These are phyloP conservation scores for Fusarium verticillioides DNA, from an alignment of 2,329 filamentous ascomycete species.

Conservation along the genomic window DNA sequence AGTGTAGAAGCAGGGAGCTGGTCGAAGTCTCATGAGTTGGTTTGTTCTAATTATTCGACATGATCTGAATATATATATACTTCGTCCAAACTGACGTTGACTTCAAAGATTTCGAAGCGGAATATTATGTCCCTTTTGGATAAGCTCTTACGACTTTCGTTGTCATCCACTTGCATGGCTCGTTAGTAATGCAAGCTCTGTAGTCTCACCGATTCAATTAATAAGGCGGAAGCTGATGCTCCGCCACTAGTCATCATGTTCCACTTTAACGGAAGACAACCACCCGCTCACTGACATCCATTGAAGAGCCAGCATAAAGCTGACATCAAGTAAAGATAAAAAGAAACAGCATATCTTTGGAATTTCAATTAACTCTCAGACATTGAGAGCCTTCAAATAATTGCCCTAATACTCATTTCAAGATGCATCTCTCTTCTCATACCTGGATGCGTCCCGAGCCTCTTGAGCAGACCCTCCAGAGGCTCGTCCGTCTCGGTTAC, in stretches of 20 bases:
- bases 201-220: neutral
- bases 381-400: fast-evolving
- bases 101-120: neutral
- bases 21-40: neutral
- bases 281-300: neutral
- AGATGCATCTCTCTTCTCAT: slow-evolving; percentile 36
- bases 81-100: no score
- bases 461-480: slow-evolving; percentile 27
- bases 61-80: neutral
- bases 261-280: neutral
- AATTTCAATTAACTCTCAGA: fast-evolving
- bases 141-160: neutral
- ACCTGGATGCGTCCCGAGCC: slow-evolving; percentile 39
- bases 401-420: fast-evolving
- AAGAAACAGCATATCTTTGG: neutral
- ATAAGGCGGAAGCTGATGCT: slow-evolving; percentile 1
- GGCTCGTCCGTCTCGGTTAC: slow-evolving; percentile 24
- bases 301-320: neutral
- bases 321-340: neutral
- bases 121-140: neutral
- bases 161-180: neutral
- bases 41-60: no score
- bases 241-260: neutral
- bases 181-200: neutral
- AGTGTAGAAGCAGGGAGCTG: neutral